Evolutionary conservation across 176 grass and related monocot genomes (phyloP).

Genomic region (Lolium multiflorum): DNA sequence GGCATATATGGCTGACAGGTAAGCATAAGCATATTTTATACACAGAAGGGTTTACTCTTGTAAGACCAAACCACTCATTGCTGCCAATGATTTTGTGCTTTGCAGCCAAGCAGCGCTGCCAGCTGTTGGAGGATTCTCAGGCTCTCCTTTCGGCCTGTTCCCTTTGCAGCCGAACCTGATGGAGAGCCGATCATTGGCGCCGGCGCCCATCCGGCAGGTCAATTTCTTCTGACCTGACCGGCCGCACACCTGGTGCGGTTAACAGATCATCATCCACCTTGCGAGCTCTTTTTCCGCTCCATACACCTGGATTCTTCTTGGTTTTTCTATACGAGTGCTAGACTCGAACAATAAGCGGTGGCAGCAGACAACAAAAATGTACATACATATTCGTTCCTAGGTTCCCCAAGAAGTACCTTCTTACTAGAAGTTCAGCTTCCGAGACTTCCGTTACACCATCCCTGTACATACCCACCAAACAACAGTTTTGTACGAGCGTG

Average conservation of each 20-base stretch:
- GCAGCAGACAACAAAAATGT: constrained; percentile 40
- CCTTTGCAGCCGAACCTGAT: constrained; percentile 56
- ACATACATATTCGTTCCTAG: constrained; percentile 34
- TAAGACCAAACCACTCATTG: neutral
- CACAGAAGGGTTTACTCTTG: neutral
- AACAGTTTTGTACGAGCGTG: constrained; percentile 44
- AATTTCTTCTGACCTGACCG: constrained; percentile 62
- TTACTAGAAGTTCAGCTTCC: neutral
- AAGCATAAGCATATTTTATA: neutral
- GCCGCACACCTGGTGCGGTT: constrained; percentile 24
- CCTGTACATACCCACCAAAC: constrained; percentile 43
- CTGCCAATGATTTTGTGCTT: neutral
- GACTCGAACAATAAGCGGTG: constrained; percentile 52
- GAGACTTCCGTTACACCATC: neutral
- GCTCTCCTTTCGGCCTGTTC: constrained; percentile 49
- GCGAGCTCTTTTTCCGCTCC: constrained; percentile 28
- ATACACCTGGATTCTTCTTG: neutral
- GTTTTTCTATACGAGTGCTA: constrained; percentile 9
- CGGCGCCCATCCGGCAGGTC: constrained; percentile 69
- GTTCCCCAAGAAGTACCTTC: neutral
- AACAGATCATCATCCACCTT: neutral
- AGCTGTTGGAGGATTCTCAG: constrained; percentile 48
- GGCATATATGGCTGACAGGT: constrained; percentile 60
- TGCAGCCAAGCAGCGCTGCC: constrained; percentile 56
- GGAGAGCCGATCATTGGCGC: constrained; percentile 61